A percentile compares a stretch with the other conserved stretches of the same genome.
Conservation (phyloP, 139 green algal genomes). For the Picochlorum costavermella region DNA sequence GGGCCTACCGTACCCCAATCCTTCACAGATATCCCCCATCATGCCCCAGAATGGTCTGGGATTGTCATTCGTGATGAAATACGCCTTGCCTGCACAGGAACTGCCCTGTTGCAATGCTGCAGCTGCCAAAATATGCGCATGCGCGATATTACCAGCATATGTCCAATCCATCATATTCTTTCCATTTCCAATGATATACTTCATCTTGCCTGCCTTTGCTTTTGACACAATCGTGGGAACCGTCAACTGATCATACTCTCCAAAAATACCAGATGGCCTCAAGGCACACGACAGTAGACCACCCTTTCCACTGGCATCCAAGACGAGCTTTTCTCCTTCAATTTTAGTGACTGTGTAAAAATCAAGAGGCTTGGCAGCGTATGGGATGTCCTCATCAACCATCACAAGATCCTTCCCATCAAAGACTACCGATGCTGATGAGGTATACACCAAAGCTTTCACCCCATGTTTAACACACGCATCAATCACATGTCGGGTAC, state of each 20-base stretch:
- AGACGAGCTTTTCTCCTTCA: constrained; percentile 59
- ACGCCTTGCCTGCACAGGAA: constrained; percentile 44
- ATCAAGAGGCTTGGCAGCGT: constrained; percentile 65
- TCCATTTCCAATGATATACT: constrained; percentile 81
- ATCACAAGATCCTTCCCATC: constrained; percentile 58
- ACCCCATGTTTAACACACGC: constrained; percentile 50
- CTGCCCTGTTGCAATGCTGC: constrained; percentile 26
- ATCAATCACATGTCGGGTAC: constrained; percentile 68
- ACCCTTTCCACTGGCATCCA: constrained; percentile 54
- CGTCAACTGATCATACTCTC: constrained; percentile 70
- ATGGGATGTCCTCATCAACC: constrained; percentile 58
- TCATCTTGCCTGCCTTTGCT: constrained; percentile 69
- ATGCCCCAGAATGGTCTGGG: constrained; percentile 76
- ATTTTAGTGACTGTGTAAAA: constrained; percentile 82
- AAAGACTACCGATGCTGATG: constrained; percentile 78
- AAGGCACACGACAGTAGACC: constrained; percentile 57
- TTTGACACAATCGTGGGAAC: constrained; percentile 59
- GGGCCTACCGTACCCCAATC: constrained; percentile 63
- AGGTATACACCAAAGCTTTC: constrained; percentile 49
- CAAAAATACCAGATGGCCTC: constrained; percentile 80
- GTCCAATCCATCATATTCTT: constrained; percentile 81
- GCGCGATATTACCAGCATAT: constrained; percentile 83
- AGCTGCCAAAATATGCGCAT: constrained; percentile 46
- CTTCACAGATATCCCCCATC: constrained; percentile 71
- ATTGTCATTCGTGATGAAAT: constrained; percentile 86